Evolutionary conservation across 306 rosid genomes (phyloP).

Genomic region (Urtica urens): DNA sequence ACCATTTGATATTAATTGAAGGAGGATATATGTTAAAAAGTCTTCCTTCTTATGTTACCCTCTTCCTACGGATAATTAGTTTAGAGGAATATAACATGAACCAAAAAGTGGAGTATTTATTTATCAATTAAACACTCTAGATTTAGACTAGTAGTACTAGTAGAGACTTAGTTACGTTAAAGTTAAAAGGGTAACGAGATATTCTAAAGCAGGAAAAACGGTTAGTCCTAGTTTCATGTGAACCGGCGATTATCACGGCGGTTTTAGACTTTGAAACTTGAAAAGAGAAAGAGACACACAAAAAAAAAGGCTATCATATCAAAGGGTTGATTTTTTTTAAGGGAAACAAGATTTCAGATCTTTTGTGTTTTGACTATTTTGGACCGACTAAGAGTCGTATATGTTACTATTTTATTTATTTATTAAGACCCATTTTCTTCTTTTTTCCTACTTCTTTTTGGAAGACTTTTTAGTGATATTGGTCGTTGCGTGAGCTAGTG

Average conservation of each 20-base stretch:
- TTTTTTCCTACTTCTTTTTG: background rate
- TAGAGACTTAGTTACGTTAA: constrained; percentile 23
- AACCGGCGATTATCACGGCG: constrained; percentile 58
- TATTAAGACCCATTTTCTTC: background rate
- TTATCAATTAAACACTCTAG: too few species aligned
- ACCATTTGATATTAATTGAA: too few species aligned
- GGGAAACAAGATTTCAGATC: constrained; percentile 33
- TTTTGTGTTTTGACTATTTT: constrained; percentile 13
- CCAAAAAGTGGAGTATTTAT: too few species aligned
- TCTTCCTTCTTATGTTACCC: too few species aligned
- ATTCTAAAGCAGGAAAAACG: constrained; percentile 7
- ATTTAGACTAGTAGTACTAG: constrained; percentile 5
- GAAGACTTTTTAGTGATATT: background rate
- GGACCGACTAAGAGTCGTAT: constrained; percentile 1
- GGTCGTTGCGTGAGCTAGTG: too few species aligned
- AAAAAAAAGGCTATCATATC: background rate
- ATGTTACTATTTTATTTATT: background rate
- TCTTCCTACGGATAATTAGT: too few species aligned
- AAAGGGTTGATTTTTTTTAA: background rate
- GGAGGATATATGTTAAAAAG: too few species aligned
- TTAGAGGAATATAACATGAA: too few species aligned
- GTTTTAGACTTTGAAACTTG: constrained; percentile 27
- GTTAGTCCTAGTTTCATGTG: constrained; percentile 31
- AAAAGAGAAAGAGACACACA: background rate
- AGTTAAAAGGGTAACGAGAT: constrained; percentile 16